A percentile compares a stretch with the other conserved stretches of the same genome.
Evolutionary conservation across 2,329 filamentous ascomycete genomes (phyloP).

Genomic region (Didymosphaeria variabile): DNA sequence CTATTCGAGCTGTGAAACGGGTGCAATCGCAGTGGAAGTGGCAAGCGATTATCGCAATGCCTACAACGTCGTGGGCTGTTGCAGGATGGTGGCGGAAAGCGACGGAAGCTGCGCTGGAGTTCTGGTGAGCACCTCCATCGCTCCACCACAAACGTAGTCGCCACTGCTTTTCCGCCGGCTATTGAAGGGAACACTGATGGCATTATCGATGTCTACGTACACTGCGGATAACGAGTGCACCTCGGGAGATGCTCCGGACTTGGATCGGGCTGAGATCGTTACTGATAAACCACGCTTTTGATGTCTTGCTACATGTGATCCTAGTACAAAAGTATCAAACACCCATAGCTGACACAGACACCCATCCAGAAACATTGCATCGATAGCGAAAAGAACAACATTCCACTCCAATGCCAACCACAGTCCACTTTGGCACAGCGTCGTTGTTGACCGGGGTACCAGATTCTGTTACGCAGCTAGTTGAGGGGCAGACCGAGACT

Average conservation of each 20-base stretch:
- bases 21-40: not conserved
- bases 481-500: slow-evolving; percentile 14
- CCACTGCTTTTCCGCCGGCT: slow-evolving; percentile 6
- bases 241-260: not conserved
- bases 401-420: not conserved
- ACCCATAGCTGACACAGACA: not conserved
- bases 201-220: not conserved
- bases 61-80: slow-evolving; percentile 33
- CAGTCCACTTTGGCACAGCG: too few relatives aligned
- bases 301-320: slow-evolving; percentile 1
- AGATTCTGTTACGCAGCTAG: not conserved
- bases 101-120: slow-evolving; percentile 29
- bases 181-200: slow-evolving; percentile 1
- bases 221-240: not conserved
- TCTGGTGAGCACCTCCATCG: not conserved
- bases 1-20: slow-evolving; percentile 3
- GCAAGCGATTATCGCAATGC: slow-evolving; percentile 18
- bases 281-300: not conserved
- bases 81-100: slow-evolving; percentile 35
- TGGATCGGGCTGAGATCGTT: not conserved
- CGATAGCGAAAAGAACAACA: not conserved
- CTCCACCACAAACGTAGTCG: not conserved
- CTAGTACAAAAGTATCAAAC: not conserved
- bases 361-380: not conserved
- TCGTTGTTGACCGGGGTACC: not conserved